phyloP scores from a whole-genome alignment of 441 rosid genomes.

The Aquilaria agallochum region DNA sequence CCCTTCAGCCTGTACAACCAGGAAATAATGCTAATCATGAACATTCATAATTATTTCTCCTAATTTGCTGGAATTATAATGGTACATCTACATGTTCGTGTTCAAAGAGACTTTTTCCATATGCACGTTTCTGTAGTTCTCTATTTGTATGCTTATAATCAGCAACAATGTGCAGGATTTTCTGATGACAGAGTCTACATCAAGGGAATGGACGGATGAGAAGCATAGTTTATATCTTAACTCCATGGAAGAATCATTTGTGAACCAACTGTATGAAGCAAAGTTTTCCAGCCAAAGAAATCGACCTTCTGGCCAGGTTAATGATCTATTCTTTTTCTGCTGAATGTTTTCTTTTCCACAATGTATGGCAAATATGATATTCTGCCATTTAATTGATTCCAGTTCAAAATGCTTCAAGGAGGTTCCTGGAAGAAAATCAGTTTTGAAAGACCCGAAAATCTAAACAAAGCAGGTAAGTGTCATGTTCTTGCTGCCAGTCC shows the following conservation, averaged over 20 bases:
- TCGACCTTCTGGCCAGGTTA: slow-evolving; percentile 41
- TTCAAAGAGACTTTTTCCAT: too few relatives aligned
- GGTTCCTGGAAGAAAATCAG: slow-evolving; percentile 50
- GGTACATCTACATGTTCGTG: too few relatives aligned
- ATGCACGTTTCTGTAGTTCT: too few relatives aligned
- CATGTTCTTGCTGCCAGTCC: slow-evolving; percentile 28
- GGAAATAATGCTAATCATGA: too few relatives aligned
- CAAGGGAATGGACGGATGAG: slow-evolving; percentile 53
- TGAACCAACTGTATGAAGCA: slow-evolving; percentile 40
- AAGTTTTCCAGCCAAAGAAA: slow-evolving; percentile 18
- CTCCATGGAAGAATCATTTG: slow-evolving; percentile 54
- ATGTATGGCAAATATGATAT: slow-evolving; percentile 3
- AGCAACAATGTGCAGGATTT: slow-evolving; percentile 31
- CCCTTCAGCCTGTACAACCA: too few relatives aligned
- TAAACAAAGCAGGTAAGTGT: slow-evolving; percentile 16
- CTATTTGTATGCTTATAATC: not conserved
- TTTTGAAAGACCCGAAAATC: slow-evolving; percentile 31
- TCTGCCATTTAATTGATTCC: slow-evolving; percentile 11
- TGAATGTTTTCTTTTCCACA: not conserved
- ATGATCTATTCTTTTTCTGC: not conserved
- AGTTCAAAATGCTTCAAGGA: slow-evolving; percentile 39
- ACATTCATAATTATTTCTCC: too few relatives aligned
- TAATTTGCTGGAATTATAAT: too few relatives aligned
- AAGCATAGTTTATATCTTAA: slow-evolving; percentile 48
- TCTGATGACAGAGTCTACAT: slow-evolving; percentile 20